phyloP scores from a whole-genome alignment of 257 asterid species.

The Rauvolfia tetraphylla region DNA sequence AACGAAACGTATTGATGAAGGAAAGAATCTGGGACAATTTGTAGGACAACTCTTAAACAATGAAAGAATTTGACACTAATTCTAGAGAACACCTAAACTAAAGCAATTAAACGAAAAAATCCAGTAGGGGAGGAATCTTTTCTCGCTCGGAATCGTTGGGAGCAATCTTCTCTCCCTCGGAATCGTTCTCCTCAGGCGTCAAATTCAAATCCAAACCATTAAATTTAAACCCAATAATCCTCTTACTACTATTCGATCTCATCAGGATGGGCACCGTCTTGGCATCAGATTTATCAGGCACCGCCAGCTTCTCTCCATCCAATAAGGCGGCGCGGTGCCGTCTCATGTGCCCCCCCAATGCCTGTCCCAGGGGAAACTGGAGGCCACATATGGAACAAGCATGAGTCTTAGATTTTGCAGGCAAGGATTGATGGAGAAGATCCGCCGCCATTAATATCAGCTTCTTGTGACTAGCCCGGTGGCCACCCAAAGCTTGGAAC shows the following conservation, averaged over 20 bases:
- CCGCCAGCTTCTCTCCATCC: background rate
- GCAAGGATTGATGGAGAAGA: background rate
- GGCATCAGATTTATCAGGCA: background rate
- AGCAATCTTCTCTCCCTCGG: background rate
- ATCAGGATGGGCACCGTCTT: background rate
- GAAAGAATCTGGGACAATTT: too few relatives aligned
- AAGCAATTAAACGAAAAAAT: background rate
- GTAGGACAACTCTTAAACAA: background rate
- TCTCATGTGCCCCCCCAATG: slow-evolving; percentile 47
- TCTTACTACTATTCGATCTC: slow-evolving; percentile 16
- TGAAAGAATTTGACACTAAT: background rate
- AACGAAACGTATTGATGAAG: too few relatives aligned
- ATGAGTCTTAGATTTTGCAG: slow-evolving; percentile 23
- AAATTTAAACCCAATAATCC: slow-evolving; percentile 7
- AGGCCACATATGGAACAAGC: slow-evolving; percentile 35
- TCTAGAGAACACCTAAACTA: background rate
- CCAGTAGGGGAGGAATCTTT: background rate
- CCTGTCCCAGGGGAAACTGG: slow-evolving; percentile 34
- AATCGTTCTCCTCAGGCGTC: slow-evolving; percentile 26
- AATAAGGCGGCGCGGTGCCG: slow-evolving; percentile 24
- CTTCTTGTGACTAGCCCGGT: slow-evolving; percentile 33
- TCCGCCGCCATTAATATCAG: slow-evolving; percentile 13
- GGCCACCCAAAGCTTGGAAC: slow-evolving; percentile 34
- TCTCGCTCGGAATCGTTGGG: too few relatives aligned
- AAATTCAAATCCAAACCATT: slow-evolving; percentile 28